These are phyloP conservation scores for Salix udensis DNA, from an alignment of 345 rosid species.

Conservation along the genomic window DNA sequence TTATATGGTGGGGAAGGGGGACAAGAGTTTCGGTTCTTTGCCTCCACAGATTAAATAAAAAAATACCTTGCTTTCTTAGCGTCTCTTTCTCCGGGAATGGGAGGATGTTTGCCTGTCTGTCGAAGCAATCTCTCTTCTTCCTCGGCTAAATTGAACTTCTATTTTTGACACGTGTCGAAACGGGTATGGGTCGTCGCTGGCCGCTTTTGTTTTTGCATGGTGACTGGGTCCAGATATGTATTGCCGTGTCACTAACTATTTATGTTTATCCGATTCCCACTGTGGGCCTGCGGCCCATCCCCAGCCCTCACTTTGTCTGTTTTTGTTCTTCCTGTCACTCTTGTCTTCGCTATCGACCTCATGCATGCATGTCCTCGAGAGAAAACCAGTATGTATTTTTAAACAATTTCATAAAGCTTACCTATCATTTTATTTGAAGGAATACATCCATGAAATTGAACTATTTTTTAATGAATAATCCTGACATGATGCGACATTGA, in stretches of 20 bases:
- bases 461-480: neutral
- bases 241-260: neutral
- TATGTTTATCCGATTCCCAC: neutral
- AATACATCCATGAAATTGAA: too few relatives aligned
- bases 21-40: slow-evolving; percentile 6
- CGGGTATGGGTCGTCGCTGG: neutral
- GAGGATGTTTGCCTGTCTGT: slow-evolving; percentile 26
- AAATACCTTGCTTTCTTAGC: neutral
- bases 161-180: slow-evolving; percentile 1
- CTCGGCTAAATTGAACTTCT: too few relatives aligned
- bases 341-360: neutral
- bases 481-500: neutral
- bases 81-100: neutral
- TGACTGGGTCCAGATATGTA: slow-evolving; percentile 6
- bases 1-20: neutral
- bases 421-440: too few relatives aligned
- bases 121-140: neutral
- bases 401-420: too few relatives aligned
- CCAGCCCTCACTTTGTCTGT: neutral
- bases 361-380: neutral
- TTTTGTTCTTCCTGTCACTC: neutral
- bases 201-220: neutral
- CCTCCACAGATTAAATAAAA: neutral
- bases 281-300: neutral
- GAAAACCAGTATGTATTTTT: neutral